Percentiles rank a stretch among this genome's conserved stretches.
Conservation (phyloP, 768 basidiomycete genomes). For the Trametes punicea region DNA sequence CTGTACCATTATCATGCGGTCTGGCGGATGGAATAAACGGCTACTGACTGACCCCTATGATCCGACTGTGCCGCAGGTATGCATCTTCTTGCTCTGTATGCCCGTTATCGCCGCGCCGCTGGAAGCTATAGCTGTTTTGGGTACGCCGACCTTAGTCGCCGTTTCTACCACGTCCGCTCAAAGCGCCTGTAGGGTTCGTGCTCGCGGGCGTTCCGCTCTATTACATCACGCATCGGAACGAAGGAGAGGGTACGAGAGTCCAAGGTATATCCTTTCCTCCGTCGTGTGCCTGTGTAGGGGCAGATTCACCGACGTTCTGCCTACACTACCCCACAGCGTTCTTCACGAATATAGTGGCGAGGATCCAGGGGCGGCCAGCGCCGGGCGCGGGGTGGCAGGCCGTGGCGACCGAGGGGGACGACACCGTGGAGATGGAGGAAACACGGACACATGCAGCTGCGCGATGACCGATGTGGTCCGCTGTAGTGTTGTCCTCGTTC, state of each 20-base stretch:
- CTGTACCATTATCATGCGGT: too few relatives aligned
- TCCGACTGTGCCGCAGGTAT: slow-evolving; percentile 50
- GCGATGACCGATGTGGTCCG: slow-evolving; percentile 1
- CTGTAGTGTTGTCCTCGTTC: too few relatives aligned
- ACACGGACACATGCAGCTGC: slow-evolving; percentile 15
- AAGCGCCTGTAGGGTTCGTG: slow-evolving; percentile 57
- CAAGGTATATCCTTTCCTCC: background rate
- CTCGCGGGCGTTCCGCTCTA: slow-evolving; percentile 79
- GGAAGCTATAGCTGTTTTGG: slow-evolving; percentile 82
- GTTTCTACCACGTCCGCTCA: slow-evolving; percentile 1
- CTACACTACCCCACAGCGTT: slow-evolving; percentile 40
- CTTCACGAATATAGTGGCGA: slow-evolving; percentile 40
- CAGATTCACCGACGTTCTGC: slow-evolving; percentile 7
- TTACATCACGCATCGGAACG: slow-evolving; percentile 64
- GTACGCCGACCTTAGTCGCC: slow-evolving; percentile 41
- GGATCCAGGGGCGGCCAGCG: slow-evolving; percentile 49
- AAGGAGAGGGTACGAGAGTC: slow-evolving; percentile 30
- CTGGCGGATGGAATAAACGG: too few relatives aligned
- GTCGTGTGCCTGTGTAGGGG: background rate
- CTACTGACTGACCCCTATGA: background rate
- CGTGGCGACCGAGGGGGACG: slow-evolving; percentile 68
- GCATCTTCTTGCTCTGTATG: slow-evolving; percentile 89
- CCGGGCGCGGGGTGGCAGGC: slow-evolving; percentile 72
- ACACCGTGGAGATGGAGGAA: slow-evolving; percentile 65
- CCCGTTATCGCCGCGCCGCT: slow-evolving; percentile 90